Base-by-base conservation (phyloP, 129 eudicot species). In the Escallonia herrerae region DNA sequence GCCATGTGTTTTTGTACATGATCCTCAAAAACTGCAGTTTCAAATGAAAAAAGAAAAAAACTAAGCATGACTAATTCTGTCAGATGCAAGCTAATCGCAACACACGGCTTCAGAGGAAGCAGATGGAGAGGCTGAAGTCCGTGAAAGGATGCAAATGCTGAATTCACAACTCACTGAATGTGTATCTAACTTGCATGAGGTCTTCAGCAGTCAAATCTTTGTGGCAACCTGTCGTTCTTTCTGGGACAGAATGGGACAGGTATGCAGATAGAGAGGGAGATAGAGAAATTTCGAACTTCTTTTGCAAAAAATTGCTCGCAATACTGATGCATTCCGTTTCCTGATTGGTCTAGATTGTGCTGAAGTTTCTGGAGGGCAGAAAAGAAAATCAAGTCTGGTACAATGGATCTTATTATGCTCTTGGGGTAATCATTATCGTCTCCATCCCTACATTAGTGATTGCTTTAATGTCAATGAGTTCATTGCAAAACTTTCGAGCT, bases 241-340 rank as follows among this genome's bases (percentile, higher is more conserved):
- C 65, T 90, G 97, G 97, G 97, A 90, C 75, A 78, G 77, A 77
- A 87, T 90, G 97, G 97, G 97, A 80, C 95, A 90, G 86, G 97
- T 90, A 68, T 11, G 45, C 3, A 54, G 44, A 11, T 5, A 22
- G 22, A 58, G 4, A 13, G 10, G 22, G 0, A 40, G 15, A 6
- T 6, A 42, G 33, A 22, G 2, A 6, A 44, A 69, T n/a, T 44
- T 69, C 15, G 2, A 5, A n/a, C 37, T 48, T 46, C 3, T 1
- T 63, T 39, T 15, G 44, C 3, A 47, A 42, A 49, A 12, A 43
- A 12, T 69, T 33, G 56, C 40, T 49, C 8, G 0, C 14, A 22
- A 39, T 68, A 45, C 65, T 85, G 66, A 82, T 70, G 60, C 13
- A 42, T 63, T 63, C 46, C 48, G 5, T 15, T 50, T 44, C 61